Evolutionary conservation across 2,329 filamentous ascomycete species (phyloP).

Genomic region (Cercospora citrullina): DNA sequence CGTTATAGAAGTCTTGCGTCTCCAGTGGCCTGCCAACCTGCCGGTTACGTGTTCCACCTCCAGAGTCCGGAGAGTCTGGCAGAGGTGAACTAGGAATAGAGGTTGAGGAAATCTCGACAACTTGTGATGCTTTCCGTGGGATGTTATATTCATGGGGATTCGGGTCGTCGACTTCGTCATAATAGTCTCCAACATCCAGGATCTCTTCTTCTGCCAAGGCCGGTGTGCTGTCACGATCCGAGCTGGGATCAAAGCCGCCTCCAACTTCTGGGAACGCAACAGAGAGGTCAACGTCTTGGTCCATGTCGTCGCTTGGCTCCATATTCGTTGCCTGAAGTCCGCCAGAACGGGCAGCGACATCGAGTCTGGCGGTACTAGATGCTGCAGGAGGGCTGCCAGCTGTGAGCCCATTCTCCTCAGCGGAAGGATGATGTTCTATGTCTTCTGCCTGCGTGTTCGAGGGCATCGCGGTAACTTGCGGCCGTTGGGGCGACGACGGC

Average conservation of each 20-base stretch:
- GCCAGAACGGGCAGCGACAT: neutral
- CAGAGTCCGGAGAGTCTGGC: conserved; percentile 1
- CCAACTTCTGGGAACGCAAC: conserved; percentile 4
- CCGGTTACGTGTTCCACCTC: neutral
- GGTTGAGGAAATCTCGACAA: conserved; percentile 15
- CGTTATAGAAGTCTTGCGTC: conserved; percentile 39
- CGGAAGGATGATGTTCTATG: neutral
- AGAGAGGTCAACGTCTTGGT: conserved; percentile 8
- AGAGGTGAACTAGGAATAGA: conserved; percentile 12
- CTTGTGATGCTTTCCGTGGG: neutral
- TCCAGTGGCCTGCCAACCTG: conserved; percentile 18
- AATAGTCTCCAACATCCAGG: neutral
- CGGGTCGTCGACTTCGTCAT: neutral
- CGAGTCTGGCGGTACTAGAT: neutral
- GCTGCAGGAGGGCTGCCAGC: neutral
- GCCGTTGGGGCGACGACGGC: conserved; percentile 22
- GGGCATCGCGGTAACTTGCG: neutral
- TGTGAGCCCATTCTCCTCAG: neutral
- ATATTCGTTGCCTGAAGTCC: neutral
- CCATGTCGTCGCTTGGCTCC: neutral
- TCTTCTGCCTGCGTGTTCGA: neutral
- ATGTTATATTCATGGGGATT: neutral
- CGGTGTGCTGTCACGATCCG: neutral
- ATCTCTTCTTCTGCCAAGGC: neutral
- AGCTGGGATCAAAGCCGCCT: conserved; percentile 5